These are phyloP conservation scores for Kokia cookei DNA, from an alignment of 441 rosid genomes.

Conservation along the genomic window DNA sequence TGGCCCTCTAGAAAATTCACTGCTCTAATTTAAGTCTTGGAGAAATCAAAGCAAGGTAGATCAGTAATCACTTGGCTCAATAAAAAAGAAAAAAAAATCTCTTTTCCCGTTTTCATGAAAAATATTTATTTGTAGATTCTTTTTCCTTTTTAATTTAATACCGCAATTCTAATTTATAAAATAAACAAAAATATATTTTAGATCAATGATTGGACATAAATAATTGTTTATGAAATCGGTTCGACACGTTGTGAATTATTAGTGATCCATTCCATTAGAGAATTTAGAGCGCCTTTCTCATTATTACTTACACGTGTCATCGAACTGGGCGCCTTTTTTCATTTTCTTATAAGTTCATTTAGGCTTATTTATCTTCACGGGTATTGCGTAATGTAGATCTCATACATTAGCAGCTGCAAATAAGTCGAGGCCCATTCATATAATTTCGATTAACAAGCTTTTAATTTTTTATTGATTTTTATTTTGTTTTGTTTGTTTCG, in stretches of 20 bases:
- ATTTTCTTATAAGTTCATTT: neutral
- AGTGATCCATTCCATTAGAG: slow-evolving; percentile 12
- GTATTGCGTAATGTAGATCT: neutral
- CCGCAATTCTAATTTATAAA: neutral
- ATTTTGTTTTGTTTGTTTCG: too few relatives aligned
- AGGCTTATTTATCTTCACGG: neutral
- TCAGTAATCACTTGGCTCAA: neutral
- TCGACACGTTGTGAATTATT: slow-evolving; percentile 10
- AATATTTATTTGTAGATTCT: neutral
- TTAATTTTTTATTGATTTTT: neutral
- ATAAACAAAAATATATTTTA: neutral
- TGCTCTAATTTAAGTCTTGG: neutral
- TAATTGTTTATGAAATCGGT: neutral
- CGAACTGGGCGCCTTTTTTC: neutral
- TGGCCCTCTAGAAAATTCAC: neutral
- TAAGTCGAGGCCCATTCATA: too few relatives aligned
- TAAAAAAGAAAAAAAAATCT: neutral
- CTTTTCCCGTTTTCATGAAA: neutral
- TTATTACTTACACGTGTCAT: slow-evolving; percentile 13
- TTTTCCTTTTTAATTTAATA: neutral
- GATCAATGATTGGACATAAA: neutral
- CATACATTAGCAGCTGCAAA: neutral
- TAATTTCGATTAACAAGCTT: neutral
- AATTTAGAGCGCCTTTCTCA: neutral
- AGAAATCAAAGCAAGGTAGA: neutral